Base-by-base conservation (phyloP, 305 asterid species). In the Fraxinus sp. region DNA sequence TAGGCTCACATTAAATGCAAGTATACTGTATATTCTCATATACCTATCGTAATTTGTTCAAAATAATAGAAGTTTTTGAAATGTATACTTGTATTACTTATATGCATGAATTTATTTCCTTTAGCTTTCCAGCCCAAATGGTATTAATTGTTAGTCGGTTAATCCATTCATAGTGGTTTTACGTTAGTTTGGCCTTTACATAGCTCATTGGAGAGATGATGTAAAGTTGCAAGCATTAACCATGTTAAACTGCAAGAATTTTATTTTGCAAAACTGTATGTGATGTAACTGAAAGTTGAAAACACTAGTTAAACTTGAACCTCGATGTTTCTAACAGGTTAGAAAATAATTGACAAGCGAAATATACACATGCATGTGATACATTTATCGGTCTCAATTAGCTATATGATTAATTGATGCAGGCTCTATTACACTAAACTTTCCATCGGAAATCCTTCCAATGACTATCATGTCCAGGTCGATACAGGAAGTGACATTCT, bases 401-500 rank as follows among this genome's bases (percentile, higher is more conserved):
- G 79, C 39, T 80, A 81, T 78, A 75, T 87, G 72, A 49, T 75
- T 64, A 78, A 62, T 72, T 87, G 79, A 7, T 88, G 82, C 96
- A 95, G 99, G 93, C 98, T 97, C 62, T 97, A 95, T 87, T 97
- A 87, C 89, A 93, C 99, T 62, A 95, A 86, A 89, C 86, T 97
- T 84, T 85, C 96, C 11, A 92, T 97, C 18, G 99, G 99, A 55
- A 92, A 88, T 86, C 99, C 99, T 89, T 91, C 99, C 32, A 85
- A 85, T 77, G 98, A 95, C 75, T 97, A 92, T 84, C 93, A 93
- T 57, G 97, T 95, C 83, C 99, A 97, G 88, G 97, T 97, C 0
- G 99, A 97, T 84, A 97, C 99, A 3, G 99, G 99, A 82, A 97
- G 99, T 89, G 99, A 97, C 89, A 95, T 93, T 77, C 85, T 95